Percentiles rank a stretch among this genome's conserved stretches.
Conservation (phyloP, 2,329 filamentous ascomycete genomes). For the Cladophialophora chaetospira region DNA sequence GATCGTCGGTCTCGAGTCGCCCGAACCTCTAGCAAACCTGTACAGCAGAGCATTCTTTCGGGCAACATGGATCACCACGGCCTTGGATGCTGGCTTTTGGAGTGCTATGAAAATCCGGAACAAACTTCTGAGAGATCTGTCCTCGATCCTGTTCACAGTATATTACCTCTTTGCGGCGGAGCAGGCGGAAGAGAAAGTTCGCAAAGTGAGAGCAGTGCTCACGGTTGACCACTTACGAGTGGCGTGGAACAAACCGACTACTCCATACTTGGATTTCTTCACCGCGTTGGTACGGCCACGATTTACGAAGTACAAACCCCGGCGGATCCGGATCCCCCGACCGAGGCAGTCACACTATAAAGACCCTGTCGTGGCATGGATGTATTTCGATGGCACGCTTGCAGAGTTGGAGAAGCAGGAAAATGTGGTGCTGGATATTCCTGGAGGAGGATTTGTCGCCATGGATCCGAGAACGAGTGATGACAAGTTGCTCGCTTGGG, state of each 20-base stretch:
- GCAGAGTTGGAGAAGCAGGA: slow-evolving; percentile 74
- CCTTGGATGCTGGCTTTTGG: slow-evolving; percentile 95
- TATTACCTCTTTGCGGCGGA: slow-evolving; percentile 95
- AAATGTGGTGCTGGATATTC: slow-evolving; percentile 82
- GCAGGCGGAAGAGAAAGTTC: slow-evolving; percentile 92
- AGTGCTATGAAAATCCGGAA: slow-evolving; percentile 88
- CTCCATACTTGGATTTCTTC: slow-evolving; percentile 77
- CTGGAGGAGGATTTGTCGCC: slow-evolving; percentile 91
- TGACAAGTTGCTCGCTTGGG: slow-evolving; percentile 91
- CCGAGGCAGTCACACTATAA: slow-evolving; percentile 78
- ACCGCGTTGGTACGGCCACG: slow-evolving; percentile 74
- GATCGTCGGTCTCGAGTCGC: slow-evolving; percentile 83
- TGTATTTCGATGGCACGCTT: slow-evolving; percentile 90
- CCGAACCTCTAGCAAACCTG: slow-evolving; percentile 90
- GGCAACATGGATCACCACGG: slow-evolving; percentile 94
- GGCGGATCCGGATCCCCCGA: slow-evolving; percentile 79
- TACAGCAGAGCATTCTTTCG: slow-evolving; percentile 92
- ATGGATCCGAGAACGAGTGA: slow-evolving; percentile 96
- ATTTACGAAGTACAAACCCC: slow-evolving; percentile 77
- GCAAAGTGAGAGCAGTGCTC: slow-evolving; percentile 81
- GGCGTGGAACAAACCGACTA: slow-evolving; percentile 92
- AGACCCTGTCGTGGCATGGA: slow-evolving; percentile 80
- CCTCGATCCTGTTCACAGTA: slow-evolving; percentile 78
- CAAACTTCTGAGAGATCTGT: slow-evolving; percentile 79
- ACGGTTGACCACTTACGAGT: slow-evolving; percentile 90